Evolutionary conservation across 2,329 filamentous ascomycete genomes (phyloP).

Genomic region (Ophioceras dolichostomum): DNA sequence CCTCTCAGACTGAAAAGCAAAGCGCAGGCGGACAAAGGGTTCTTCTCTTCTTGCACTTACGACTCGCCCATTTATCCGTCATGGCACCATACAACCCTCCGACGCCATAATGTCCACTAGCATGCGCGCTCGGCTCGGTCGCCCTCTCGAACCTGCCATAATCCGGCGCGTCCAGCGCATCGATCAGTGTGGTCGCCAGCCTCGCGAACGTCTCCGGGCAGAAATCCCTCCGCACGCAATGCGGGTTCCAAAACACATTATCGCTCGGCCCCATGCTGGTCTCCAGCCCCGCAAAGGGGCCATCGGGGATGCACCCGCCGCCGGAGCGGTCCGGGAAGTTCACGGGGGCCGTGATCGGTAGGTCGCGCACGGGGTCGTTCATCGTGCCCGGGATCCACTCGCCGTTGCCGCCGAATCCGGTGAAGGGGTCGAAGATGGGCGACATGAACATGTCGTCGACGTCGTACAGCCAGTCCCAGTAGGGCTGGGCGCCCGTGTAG

Average conservation of each 20-base stretch:
- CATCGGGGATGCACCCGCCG: constrained; percentile 39
- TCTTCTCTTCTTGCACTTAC: too few relatives aligned
- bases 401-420: constrained; percentile 36
- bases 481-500: constrained; percentile 22
- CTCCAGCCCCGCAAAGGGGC: constrained; percentile 30
- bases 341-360: constrained; percentile 9
- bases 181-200: not conserved
- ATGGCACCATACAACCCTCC: constrained; percentile 3
- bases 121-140: constrained; percentile 1
- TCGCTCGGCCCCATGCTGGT: constrained; percentile 19
- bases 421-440: constrained; percentile 40
- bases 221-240: constrained; percentile 2
- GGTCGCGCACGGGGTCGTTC: not conserved
- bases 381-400: not conserved
- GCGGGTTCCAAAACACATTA: constrained; percentile 1
- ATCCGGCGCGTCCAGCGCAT: not conserved
- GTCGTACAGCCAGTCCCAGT: constrained; percentile 39
- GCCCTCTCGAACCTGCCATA: not conserved
- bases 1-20: not conserved
- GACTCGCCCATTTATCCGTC: constrained; percentile 4
- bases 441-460: constrained; percentile 32
- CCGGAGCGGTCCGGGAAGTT: constrained; percentile 26
- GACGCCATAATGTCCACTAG: constrained; percentile 2
- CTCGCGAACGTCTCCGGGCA: not conserved
- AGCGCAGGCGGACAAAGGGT: too few relatives aligned